phyloP scores from a whole-genome alignment of 495 filamentous ascomycete species.

The Penicillium maclennaniae region DNA sequence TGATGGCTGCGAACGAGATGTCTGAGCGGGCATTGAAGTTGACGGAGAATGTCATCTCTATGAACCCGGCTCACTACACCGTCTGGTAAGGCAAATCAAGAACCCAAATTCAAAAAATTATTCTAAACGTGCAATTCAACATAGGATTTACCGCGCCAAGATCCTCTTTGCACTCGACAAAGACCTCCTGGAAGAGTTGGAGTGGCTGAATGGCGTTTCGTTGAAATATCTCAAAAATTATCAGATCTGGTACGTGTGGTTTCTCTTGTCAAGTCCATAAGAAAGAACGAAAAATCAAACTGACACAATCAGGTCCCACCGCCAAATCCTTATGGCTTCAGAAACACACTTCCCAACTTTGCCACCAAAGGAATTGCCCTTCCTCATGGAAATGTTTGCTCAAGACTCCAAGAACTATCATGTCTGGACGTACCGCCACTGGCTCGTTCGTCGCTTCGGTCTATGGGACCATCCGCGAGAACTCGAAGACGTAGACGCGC shows the following conservation, averaged over 20 bases:
- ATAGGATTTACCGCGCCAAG: conserved; percentile 79
- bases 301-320: conserved; percentile 66
- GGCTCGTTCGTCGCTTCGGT: conserved; percentile 77
- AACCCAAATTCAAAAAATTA: neutral
- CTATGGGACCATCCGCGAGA: conserved; percentile 66
- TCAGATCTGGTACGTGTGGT: conserved; percentile 72
- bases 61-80: conserved; percentile 97
- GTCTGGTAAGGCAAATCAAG: conserved; percentile 61
- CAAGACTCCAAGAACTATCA: conserved; percentile 96
- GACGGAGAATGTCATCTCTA: conserved; percentile 79
- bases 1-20: conserved; percentile 87
- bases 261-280: neutral
- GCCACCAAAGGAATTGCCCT: conserved; percentile 60
- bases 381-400: conserved; percentile 76
- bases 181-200: conserved; percentile 67
- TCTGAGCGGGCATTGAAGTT: conserved; percentile 73
- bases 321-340: conserved; percentile 69
- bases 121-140: conserved; percentile 4
- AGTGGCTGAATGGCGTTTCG: conserved; percentile 80
- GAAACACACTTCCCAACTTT: conserved; percentile 55
- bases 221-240: conserved; percentile 91
- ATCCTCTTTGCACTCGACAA: conserved; percentile 64
- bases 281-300: conserved; percentile 12
- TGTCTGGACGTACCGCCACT: conserved; percentile 95
- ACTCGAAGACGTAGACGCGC: conserved; percentile 60